Percentiles rank a stretch among this genome's conserved stretches.
These are phyloP conservation scores for Triangularia setosa DNA, from an alignment of 2,329 filamentous ascomycete genomes.

Conservation along the genomic window DNA sequence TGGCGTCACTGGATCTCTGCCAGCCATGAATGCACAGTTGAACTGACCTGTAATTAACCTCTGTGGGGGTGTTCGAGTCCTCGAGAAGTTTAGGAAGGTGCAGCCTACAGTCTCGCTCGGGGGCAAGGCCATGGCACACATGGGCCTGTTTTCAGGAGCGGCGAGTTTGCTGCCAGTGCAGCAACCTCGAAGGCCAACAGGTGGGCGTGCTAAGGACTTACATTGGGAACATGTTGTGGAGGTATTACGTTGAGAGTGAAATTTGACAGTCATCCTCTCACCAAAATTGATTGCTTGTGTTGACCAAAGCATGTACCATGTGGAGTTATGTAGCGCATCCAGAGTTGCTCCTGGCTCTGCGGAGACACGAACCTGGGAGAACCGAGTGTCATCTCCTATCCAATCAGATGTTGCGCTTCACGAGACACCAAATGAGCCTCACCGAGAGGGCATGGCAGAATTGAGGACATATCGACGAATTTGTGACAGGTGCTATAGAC, in stretches of 20 bases:
- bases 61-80: neutral
- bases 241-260: neutral
- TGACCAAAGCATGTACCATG: neutral
- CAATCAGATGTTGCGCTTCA: neutral
- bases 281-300: neutral
- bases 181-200: neutral
- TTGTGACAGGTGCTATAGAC: neutral
- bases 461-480: neutral
- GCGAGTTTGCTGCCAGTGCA: neutral
- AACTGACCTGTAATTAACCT: no score
- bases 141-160: neutral
- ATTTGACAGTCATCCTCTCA: neutral
- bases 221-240: neutral
- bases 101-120: neutral
- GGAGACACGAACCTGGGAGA: neutral
- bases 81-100: neutral
- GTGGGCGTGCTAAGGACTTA: neutral
- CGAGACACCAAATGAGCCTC: neutral
- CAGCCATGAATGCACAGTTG: no score
- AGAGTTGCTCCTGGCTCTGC: neutral
- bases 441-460: neutral
- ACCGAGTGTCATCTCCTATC: neutral
- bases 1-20: no score
- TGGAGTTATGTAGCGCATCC: neutral
- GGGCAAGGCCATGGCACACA: neutral